phyloP scores from a whole-genome alignment of 2,329 filamentous ascomycete genomes.

The Botrytis paeoniae region DNA sequence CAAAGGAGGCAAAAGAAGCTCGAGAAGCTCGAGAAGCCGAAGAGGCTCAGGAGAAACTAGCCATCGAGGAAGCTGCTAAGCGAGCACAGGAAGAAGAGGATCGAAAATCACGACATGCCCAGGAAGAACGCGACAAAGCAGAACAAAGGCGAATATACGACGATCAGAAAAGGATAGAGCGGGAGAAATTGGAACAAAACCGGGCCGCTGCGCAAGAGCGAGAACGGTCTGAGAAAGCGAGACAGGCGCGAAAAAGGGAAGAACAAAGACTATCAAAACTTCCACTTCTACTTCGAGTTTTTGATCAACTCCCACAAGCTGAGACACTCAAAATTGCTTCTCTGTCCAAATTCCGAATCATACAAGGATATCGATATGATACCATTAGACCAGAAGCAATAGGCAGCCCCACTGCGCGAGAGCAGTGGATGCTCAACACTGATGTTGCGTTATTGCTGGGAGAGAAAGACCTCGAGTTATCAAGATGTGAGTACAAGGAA shows the following conservation, averaged over 20 bases:
- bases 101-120: slow-evolving; percentile 31
- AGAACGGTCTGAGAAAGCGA: slow-evolving; percentile 46
- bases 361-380: slow-evolving; percentile 62
- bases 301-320: slow-evolving; percentile 52
- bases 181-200: slow-evolving; percentile 42
- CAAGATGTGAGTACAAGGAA: slow-evolving; percentile 49
- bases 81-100: slow-evolving; percentile 33
- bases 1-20: slow-evolving; percentile 27
- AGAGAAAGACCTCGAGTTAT: slow-evolving; percentile 60
- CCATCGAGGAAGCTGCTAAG: slow-evolving; percentile 38
- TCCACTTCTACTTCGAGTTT: slow-evolving; percentile 59
- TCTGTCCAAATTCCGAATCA: slow-evolving; percentile 50
- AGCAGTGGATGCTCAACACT: slow-evolving; percentile 65
- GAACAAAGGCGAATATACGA: slow-evolving; percentile 38
- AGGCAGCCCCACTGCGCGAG: slow-evolving; percentile 54
- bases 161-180: slow-evolving; percentile 37
- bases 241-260: slow-evolving; percentile 54
- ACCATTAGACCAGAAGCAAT: slow-evolving; percentile 55
- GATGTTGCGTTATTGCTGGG: slow-evolving; percentile 62
- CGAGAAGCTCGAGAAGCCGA: slow-evolving; percentile 24
- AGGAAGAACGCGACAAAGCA: slow-evolving; percentile 37
- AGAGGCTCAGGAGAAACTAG: slow-evolving; percentile 31
- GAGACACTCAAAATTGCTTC: slow-evolving; percentile 50
- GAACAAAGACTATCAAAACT: slow-evolving; percentile 53
- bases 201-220: slow-evolving; percentile 40